A percentile compares a stretch with the other conserved stretches of the same genome.
These are phyloP conservation scores for Eucalyptus lansdowneana DNA, from an alignment of 345 rosid genomes.

Conservation along the genomic window DNA sequence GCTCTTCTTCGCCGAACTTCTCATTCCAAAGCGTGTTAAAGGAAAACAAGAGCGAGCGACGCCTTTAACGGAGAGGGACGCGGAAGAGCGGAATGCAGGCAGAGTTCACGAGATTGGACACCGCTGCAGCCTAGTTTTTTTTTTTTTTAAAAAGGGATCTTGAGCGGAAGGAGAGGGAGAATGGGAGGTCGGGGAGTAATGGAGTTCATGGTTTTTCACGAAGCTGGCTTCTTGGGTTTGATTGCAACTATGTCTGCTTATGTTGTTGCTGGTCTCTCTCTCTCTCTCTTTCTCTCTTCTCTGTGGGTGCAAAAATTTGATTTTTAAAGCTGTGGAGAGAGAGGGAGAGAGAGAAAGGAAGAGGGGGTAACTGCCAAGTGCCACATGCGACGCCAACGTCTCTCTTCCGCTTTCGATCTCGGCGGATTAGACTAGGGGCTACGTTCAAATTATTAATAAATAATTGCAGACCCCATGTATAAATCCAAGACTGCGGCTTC, in stretches of 20 bases:
- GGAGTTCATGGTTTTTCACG: background rate
- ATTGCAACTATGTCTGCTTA: background rate
- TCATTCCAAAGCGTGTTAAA: constrained; percentile 21
- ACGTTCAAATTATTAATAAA: constrained; percentile 37
- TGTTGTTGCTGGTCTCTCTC: background rate
- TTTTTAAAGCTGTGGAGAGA: constrained; percentile 14
- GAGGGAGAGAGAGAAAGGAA: background rate
- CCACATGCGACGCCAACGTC: constrained; percentile 33
- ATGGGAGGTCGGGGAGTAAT: background rate
- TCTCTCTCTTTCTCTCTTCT: background rate
- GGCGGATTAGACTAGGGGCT: background rate
- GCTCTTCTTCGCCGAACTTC: constrained; percentile 35
- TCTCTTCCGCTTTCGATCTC: constrained; percentile 12
- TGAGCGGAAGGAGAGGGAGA: background rate
- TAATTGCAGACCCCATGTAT: background rate
- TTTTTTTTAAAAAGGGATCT: background rate
- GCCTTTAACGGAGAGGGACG: background rate
- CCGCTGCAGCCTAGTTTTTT: background rate
- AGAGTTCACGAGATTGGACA: background rate
- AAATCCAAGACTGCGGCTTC: background rate
- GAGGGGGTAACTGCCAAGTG: background rate
- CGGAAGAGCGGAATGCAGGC: background rate
- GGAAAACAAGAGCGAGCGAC: background rate
- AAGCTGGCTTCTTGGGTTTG: background rate
- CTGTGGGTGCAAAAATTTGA: constrained; percentile 6